A percentile compares a stretch with the other conserved stretches of the same genome.
Evolutionary conservation across 805 yeast genomes (phyloP).

Genomic region (Starmerella stellata): DNA sequence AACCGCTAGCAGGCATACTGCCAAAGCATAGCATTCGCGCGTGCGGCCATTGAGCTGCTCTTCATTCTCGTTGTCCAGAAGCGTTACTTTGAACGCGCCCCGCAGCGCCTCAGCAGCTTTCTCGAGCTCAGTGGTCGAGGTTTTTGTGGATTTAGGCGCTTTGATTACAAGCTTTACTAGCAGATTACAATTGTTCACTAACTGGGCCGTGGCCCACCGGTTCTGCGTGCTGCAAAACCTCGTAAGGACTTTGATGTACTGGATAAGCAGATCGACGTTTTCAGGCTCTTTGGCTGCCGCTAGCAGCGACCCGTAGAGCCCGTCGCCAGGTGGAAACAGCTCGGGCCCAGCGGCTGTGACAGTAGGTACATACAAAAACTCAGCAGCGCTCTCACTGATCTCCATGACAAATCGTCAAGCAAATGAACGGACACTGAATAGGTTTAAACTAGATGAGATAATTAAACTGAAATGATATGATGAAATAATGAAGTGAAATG

Average conservation of each 20-base stretch:
- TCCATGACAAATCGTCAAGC: neutral
- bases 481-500: too few relatives aligned
- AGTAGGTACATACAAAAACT: neutral
- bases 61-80: conserved; percentile 9
- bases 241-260: conserved; percentile 1
- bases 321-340: neutral
- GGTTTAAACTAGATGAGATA: too few relatives aligned
- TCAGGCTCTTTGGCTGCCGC: neutral
- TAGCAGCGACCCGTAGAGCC: neutral
- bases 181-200: conserved; percentile 1
- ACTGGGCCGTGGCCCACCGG: conserved; percentile 3
- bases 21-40: conserved; percentile 8
- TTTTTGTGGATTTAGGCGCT: conserved; percentile 2
- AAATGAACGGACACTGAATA: too few relatives aligned
- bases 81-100: conserved; percentile 11
- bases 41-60: conserved; percentile 12
- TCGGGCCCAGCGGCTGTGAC: neutral
- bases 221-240: conserved; percentile 1
- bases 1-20: conserved; percentile 10
- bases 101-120: conserved; percentile 7
- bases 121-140: conserved; percentile 1
- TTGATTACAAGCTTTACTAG: neutral
- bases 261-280: neutral
- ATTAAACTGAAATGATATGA: too few relatives aligned
- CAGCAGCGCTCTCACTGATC: neutral